phyloP scores from a whole-genome alignment of 257 asterid species.

The Eucommia ulmoides region DNA sequence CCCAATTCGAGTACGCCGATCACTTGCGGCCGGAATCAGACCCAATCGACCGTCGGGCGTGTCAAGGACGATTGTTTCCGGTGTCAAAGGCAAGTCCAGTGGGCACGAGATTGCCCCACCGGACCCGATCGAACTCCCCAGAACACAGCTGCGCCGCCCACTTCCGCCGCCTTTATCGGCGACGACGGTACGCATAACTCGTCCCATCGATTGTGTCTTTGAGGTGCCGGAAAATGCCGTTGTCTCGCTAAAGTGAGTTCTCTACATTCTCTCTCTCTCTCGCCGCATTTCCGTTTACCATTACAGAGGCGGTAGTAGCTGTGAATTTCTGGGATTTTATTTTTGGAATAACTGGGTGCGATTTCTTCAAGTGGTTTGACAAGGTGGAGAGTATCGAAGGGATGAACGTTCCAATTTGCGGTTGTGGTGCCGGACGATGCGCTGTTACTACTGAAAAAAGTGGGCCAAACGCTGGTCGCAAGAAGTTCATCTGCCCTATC shows the following conservation, averaged over 20 bases:
- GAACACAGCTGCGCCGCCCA: background rate
- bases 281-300: background rate
- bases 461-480: no score
- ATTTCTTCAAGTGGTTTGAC: conserved; percentile 35
- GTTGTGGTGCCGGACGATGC: conserved; percentile 45
- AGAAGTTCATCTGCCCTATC: conserved; percentile 26
- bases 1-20: no score
- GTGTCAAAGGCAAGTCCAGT: background rate
- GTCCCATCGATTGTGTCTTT: background rate
- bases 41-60: no score
- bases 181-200: background rate
- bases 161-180: background rate
- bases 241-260: background rate
- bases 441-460: no score
- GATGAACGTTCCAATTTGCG: conserved; percentile 31
- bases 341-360: background rate
- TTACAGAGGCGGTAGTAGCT: background rate
- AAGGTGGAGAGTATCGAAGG: conserved; percentile 15
- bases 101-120: background rate
- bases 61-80: background rate
- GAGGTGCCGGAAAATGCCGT: background rate
- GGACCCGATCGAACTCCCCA: no score
- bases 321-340: background rate
- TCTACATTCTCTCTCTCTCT: background rate
- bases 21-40: no score